Evolutionary conservation across 495 filamentous ascomycete species (phyloP), one percentile per base, ranked within the genome.

Genomic region (Oidiodendron maius): DNA sequence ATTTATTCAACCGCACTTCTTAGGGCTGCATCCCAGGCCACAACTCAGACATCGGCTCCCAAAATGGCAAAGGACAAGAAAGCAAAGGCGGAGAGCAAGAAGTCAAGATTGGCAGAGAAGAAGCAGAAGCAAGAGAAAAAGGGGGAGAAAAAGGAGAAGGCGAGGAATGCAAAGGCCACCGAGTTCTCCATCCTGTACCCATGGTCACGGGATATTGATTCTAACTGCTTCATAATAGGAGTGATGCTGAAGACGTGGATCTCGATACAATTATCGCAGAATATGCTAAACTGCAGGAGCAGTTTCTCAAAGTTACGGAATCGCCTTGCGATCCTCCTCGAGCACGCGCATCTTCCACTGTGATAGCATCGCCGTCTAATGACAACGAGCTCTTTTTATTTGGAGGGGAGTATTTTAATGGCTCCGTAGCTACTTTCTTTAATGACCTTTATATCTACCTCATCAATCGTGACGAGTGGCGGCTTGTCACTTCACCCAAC

Each of bases 221-320:
- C 26, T 30, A 12, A 30, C 26, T 30, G 5, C n/a, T n/a, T 59
- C 89, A 84, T 62, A 30, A 30, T 12, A 30, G 26, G 86, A 93
- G 41, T 60, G 88, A 91, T 60, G 86, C 71, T 30, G 89, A 95
- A 68, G 89, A 96, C 56, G 81, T 91, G n/a, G 93, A 98, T 67
- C 71, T 98, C 35, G 93, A 98, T 64, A 81, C 83, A n/a, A 89
- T 98, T n/a, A 82, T 97, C 11, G 90, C 89, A 15, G 88, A 93
- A 66, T 97, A 95, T 61, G 79, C 77, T 46, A 71, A 66, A 52
- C 65, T 90, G 67, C 93, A 98, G 71, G 91, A 93, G 47, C 83
- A 84, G 57, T 96, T 93, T 59, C 78, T 91, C 53, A 95, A 95
- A 70, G 80, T 98, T 58, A 96, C 91, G 3, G 93, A 98, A 66